Evolutionary conservation across 129 eudicot genomes (phyloP), one percentile per base, ranked within the genome.

Genomic region (Chrysanthemum seticuspe): DNA sequence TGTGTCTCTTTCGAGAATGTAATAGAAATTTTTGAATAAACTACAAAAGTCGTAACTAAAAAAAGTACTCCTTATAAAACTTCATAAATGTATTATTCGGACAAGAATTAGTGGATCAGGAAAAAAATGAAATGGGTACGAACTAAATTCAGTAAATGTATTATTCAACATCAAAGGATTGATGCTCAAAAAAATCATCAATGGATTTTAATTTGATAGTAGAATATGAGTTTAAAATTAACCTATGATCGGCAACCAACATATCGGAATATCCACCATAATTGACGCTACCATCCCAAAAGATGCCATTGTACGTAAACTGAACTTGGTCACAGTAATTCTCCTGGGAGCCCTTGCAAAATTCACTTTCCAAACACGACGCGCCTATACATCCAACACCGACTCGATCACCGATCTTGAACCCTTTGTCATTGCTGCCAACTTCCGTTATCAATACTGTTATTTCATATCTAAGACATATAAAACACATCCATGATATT

Each of bases 231-330:
- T 34, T 18, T 64, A 25, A 56, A 16, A 61, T 16, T 10, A 80
- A 93, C 98, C 98, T 78, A 34, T 90, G 88, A 70, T 93, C 97
- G 0, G 93, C 86, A 6, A 94, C 94, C 5, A 88, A 64, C 85
- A 86, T 81, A 44, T 82, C 76, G 13, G 99, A 94, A 79, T 90
- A 94, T 78, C 99, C 99, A 5, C 99, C 99, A 34, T 94, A 88
- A 47, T 96, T 94, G 74, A 94, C 85, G 81, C 88, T 88, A 7
- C 99, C 97, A 51, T 94, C 99, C 97, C 97, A 90, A 76, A 90
- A 90, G 31, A 94, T 76, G 60, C 96, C 96, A 58, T 90, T 94
- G 70, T 83, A 86, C 4, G 88, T 84, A 13, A 85, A 71, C 72
- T 90, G 94, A 1, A 88, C 53, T 34, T 90, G 64, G 53, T 86